phyloP scores from a whole-genome alignment of 805 yeast species.

The Spathaspora arborariae region DNA sequence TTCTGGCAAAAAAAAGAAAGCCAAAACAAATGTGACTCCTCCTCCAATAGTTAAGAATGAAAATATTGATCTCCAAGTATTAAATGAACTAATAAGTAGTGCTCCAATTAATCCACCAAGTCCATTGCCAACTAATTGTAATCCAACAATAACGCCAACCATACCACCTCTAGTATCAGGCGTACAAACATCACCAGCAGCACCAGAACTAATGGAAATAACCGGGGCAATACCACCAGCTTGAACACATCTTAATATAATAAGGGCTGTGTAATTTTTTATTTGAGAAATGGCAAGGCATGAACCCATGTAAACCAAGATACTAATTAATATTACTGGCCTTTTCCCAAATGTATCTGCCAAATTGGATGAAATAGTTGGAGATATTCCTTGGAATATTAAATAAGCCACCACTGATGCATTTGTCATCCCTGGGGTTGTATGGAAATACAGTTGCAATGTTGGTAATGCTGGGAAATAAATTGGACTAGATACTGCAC shows the following conservation, averaged over 20 bases:
- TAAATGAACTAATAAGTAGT: conserved; percentile 32
- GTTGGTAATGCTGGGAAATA: conserved; percentile 74
- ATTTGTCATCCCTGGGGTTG: conserved; percentile 57
- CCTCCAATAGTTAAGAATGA: conserved; percentile 71
- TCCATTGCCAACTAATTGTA: conserved; percentile 69
- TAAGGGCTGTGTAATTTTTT: conserved; percentile 54
- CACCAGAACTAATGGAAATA: conserved; percentile 65
- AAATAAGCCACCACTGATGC: conserved; percentile 74
- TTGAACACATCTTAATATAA: conserved; percentile 68
- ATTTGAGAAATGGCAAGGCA: conserved; percentile 65
- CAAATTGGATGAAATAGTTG: conserved; percentile 61
- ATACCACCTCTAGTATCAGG: conserved; percentile 65
- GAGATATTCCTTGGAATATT: conserved; percentile 72
- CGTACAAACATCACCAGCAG: conserved; percentile 70
- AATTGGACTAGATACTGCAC: conserved; percentile 71
- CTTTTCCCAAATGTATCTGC: conserved; percentile 75
- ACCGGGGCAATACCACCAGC: conserved; percentile 77
- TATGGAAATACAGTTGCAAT: conserved; percentile 50
- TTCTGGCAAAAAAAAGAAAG: conserved; percentile 55
- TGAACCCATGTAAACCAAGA: conserved; percentile 54
- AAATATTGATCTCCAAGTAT: conserved; percentile 70
- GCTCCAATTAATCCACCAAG: conserved; percentile 70
- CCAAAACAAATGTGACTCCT: conserved; percentile 34
- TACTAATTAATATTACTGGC: conserved; percentile 55
- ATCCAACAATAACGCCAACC: conserved; percentile 63